A percentile compares a stretch with the other conserved stretches of the same genome.
These are phyloP conservation scores for Periconia digitata DNA, from an alignment of 2,329 filamentous ascomycete species.

Conservation along the genomic window DNA sequence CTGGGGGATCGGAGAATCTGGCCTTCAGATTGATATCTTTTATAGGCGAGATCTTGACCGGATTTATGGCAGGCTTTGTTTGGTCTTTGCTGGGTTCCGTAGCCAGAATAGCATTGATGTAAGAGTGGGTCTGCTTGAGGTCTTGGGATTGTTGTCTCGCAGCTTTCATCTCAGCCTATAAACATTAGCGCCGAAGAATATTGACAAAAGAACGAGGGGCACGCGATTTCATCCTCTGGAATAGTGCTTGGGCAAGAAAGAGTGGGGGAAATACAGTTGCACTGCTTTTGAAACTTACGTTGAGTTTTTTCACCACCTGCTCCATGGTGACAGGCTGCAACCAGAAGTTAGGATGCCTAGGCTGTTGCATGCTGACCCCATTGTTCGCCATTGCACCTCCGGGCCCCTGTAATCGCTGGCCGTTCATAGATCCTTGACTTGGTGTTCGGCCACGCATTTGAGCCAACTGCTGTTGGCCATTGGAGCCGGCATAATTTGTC, in stretches of 20 bases:
- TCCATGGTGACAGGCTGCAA: slow-evolving; percentile 89
- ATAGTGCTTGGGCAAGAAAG: too few relatives aligned
- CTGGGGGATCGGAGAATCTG: slow-evolving; percentile 89
- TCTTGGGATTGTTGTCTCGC: slow-evolving; percentile 88
- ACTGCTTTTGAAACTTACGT: slow-evolving; percentile 58
- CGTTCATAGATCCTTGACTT: slow-evolving; percentile 59
- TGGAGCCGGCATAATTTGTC: slow-evolving; percentile 65
- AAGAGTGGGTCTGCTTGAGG: slow-evolving; percentile 77
- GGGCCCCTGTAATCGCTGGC: slow-evolving; percentile 62
- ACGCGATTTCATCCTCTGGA: too few relatives aligned
- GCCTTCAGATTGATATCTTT: slow-evolving; percentile 71
- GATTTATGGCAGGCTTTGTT: slow-evolving; percentile 47
- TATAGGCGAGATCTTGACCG: slow-evolving; percentile 48
- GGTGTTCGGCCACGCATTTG: slow-evolving; percentile 68
- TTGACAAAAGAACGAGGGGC: too few relatives aligned
- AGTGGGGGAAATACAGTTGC: too few relatives aligned
- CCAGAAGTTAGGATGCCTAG: slow-evolving; percentile 79
- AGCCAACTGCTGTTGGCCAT: slow-evolving; percentile 63
- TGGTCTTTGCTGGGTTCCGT: slow-evolving; percentile 64
- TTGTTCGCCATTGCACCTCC: slow-evolving; percentile 59
- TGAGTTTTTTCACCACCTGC: slow-evolving; percentile 85
- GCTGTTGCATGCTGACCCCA: slow-evolving; percentile 64
- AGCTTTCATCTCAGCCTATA: slow-evolving; percentile 82
- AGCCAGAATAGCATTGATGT: slow-evolving; percentile 74
- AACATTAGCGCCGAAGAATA: slow-evolving; percentile 24